phyloP scores from a whole-genome alignment of 352 stramenopile species.

The Globisporangium carolinianum region DNA sequence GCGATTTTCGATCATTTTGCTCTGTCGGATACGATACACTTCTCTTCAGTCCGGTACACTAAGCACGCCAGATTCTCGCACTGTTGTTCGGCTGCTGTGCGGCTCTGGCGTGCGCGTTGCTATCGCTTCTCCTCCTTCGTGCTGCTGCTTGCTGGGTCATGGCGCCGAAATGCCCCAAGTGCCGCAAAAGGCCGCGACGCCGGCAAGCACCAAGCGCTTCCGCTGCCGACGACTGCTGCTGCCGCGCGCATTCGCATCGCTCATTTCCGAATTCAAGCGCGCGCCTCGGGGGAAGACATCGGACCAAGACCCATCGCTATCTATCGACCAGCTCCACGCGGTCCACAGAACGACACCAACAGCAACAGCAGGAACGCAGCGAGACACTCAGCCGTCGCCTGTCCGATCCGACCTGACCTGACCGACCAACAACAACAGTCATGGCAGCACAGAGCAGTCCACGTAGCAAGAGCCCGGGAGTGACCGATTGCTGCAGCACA shows the following conservation, averaged over 20 bases:
- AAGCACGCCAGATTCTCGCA: too few species aligned
- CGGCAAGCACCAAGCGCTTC: background rate
- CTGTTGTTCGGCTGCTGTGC: too few species aligned
- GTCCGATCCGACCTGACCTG: too few species aligned
- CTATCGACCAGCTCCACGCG: background rate
- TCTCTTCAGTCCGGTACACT: too few species aligned
- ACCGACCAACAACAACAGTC: background rate
- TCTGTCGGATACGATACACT: too few species aligned
- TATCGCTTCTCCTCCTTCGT: too few species aligned
- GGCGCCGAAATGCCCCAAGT: too few species aligned
- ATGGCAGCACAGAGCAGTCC: slow-evolving; percentile 30
- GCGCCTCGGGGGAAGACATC: background rate
- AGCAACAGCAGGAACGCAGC: background rate
- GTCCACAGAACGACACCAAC: background rate
- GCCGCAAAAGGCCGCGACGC: too few species aligned
- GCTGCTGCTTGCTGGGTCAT: too few species aligned
- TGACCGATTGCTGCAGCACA: background rate
- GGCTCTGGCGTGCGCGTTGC: too few species aligned
- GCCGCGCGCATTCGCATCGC: background rate
- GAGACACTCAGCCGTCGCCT: background rate
- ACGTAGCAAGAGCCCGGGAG: background rate
- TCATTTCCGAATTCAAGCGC: background rate
- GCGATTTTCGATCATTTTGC: too few species aligned
- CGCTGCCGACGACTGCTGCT: background rate
- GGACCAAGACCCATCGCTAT: background rate